Conservation (phyloP, 129 eudicot species). For the Ambrosia artemisiifolia region DNA sequence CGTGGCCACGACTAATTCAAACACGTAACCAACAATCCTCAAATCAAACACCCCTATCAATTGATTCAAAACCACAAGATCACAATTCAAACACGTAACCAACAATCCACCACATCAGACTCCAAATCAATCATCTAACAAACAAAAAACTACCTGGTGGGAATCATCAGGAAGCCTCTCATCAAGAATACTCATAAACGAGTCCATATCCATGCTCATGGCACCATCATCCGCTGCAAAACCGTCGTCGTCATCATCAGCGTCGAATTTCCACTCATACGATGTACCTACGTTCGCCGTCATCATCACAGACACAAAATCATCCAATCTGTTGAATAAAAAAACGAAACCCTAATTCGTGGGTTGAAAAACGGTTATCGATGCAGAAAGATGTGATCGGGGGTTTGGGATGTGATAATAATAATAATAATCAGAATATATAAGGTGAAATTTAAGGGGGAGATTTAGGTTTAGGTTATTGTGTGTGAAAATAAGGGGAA, state of each 20-base stretch:
- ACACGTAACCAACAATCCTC: too few relatives aligned
- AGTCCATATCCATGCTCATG: constrained; percentile 28
- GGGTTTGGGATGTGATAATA: too few relatives aligned
- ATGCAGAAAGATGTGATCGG: not conserved
- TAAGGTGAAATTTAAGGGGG: not conserved
- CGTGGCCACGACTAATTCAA: not conserved
- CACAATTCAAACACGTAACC: constrained; percentile 7
- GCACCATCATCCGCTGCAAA: constrained; percentile 20
- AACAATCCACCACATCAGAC: not conserved
- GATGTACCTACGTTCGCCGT: constrained; percentile 27
- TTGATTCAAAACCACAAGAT: too few relatives aligned
- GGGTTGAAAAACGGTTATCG: constrained; percentile 15
- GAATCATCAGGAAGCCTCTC: constrained; percentile 20
- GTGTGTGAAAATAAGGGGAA: constrained; percentile 22
- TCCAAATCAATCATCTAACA: not conserved
- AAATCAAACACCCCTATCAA: too few relatives aligned
- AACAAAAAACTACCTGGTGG: constrained; percentile 19
- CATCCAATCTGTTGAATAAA: constrained; percentile 18
- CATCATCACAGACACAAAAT: constrained; percentile 25
- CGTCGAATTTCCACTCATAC: constrained; percentile 15
- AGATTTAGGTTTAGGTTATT: not conserved
- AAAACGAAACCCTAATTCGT: constrained; percentile 23
- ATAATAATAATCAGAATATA: too few relatives aligned
- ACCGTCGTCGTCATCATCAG: constrained; percentile 19
- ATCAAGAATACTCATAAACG: constrained; percentile 26